Evolutionary conservation across 805 yeast species (phyloP).

Genomic region (Wickerhamiella azymoides): DNA sequence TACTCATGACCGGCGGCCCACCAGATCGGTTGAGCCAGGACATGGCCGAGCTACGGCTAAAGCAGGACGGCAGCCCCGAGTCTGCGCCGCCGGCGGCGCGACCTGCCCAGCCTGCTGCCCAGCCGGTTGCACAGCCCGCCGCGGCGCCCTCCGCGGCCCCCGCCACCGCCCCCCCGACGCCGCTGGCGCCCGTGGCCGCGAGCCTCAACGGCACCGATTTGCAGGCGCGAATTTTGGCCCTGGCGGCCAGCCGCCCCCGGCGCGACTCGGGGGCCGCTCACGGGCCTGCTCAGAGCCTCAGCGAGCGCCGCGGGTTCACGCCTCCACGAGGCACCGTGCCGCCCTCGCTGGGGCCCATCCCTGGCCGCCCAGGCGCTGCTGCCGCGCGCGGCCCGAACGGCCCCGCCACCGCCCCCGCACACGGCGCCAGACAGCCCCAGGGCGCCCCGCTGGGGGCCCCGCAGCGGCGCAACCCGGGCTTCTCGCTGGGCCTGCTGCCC

Average conservation of each 20-base stretch:
- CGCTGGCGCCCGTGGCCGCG: constrained; percentile 10
- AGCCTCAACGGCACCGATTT: constrained; percentile 40
- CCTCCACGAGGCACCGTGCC: background rate
- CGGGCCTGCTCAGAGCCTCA: constrained; percentile 7
- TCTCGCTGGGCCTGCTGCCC: constrained; percentile 13
- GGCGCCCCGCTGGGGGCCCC: constrained; percentile 19
- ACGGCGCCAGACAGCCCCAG: too few species aligned
- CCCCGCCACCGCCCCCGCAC: constrained; percentile 21
- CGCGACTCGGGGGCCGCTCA: constrained; percentile 1
- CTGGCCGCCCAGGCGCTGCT: too few species aligned
- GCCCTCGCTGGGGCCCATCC: constrained; percentile 8
- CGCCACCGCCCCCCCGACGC: background rate
- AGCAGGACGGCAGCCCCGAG: too few species aligned
- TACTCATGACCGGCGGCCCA: background rate
- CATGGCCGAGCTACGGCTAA: background rate
- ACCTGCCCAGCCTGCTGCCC: background rate
- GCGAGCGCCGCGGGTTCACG: background rate
- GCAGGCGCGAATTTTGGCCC: constrained; percentile 76
- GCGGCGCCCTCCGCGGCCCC: background rate
- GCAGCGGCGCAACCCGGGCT: constrained; percentile 18
- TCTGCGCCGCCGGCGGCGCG: background rate
- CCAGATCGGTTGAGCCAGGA: background rate
- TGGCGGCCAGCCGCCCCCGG: constrained; percentile 59
- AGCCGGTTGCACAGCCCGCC: background rate
- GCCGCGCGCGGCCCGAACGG: constrained; percentile 7